Base-by-base conservation (phyloP, 2,329 filamentous ascomycete species). In the Elsinoe batatas region DNA sequence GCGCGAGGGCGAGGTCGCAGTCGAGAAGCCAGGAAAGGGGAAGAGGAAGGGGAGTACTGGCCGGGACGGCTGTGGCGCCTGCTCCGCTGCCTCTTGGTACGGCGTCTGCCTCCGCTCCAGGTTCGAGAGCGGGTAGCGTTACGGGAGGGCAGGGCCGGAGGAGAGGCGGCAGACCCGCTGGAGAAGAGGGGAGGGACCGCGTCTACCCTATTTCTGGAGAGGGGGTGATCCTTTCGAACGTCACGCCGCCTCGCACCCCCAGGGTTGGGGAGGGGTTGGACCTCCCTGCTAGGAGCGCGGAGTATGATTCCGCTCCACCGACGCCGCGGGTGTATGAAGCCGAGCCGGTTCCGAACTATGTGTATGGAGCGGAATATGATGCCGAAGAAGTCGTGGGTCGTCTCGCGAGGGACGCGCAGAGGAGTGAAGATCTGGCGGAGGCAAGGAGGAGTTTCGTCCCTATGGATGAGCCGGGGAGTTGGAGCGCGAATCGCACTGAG, bases 401-500 rank as follows among this genome's bases (percentile, higher is more conserved):
- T 5, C 5, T 13, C 3, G n/a, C 15, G 2, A 44, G 40, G 40
- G 40, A 44, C 5, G 40, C 15, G 15, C 12, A 22, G 18, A 13
- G 11, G 15, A 44, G 3, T 6, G 20, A 20, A 12, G 18, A 44
- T 1, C 20, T 17, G 40, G 17, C 13, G 1, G 40, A 17, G 40
- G 18, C 18, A 7, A 30, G 26, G 26, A 30, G 26, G 8, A 30
- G 26, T 44, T 44, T 17, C 12, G n/a, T 20, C 11, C 18, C 30
- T 4, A n/a, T 18, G 26, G 18, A 50, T 26, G 47, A 22, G 33
- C 33, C 33, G n/a, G 40, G 40, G 15, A 38, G 13, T n/a, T 51
- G 47, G 47, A 36, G 30, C n/a, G 47, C 47, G 33, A 51, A 51
- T 38, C 11, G 17, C 6, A 51, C 47, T n/a, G 47, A 18, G 18